Base-by-base conservation (phyloP, 2,329 filamentous ascomycete genomes). In the Colletotrichum sp. region DNA sequence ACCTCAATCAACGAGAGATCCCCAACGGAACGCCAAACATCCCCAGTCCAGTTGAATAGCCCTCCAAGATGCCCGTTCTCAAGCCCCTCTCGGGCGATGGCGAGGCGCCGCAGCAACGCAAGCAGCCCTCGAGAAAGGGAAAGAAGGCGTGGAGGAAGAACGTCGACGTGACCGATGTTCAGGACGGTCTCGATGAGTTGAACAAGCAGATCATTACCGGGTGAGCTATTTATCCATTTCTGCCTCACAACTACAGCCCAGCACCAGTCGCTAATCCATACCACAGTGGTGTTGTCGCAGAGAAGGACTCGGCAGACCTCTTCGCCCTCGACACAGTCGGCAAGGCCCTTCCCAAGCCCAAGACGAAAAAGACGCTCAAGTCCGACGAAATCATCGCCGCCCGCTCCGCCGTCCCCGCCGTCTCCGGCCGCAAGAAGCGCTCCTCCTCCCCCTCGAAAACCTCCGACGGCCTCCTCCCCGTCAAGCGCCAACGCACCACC, bases 71-170 rank as follows among this genome's bases (percentile, higher is more conserved):
- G 91, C 89, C 90, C n/a, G 86, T 90, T 30, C 80, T 92, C 32
- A 85, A 86, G 79, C 85, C 87, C 64, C 85, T 85, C 65, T 84
- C 88, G 55, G 89, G 86, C 76, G 86, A 90, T 44, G 85, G 86
- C 15, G 86, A 89, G 44, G 94, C 95, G 21, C 96, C 96, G 13
- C 92, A 93, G 78, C 95, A 98, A 79, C 93, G 94, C 86, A 96
- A 92, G 78, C 97, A 99, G 85, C 92, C 96, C 30, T 99, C 96
- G 7, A 91, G 97, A 83, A 99, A 99, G 85, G 97, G 98, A 81
- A 99, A 99, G 87, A 99, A 98, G 88, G 96, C 97, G 36, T 99
- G 97, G 97, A 92, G 97, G 83, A 99, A 99, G 86, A 98, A 99
- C 87, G 95, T 99, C 85, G 95, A 99, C 86, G 92, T 99, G 77